These are phyloP conservation scores for Fraxinus sp. DNA, from an alignment of 305 asterid genomes.

Conservation along the genomic window DNA sequence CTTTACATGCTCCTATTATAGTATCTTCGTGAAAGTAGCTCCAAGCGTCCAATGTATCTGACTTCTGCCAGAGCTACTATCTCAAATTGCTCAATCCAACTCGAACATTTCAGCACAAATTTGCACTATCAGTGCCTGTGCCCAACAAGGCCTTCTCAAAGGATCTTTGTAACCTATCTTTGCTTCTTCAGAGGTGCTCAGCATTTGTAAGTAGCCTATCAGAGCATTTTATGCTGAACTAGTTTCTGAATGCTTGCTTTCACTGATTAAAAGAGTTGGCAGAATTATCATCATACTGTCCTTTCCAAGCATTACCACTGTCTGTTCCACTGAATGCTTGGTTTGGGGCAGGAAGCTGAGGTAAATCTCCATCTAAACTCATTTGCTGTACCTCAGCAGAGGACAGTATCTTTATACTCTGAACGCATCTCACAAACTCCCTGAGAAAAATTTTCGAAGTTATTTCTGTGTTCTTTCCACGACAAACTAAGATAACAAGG, in stretches of 20 bases:
- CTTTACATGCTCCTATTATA: slow-evolving; percentile 17
- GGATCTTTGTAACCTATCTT: background rate
- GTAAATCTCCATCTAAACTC: slow-evolving; percentile 91
- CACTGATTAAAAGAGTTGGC: slow-evolving; percentile 72
- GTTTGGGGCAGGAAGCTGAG: slow-evolving; percentile 56
- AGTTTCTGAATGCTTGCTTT: slow-evolving; percentile 5
- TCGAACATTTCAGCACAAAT: background rate
- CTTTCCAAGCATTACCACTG: slow-evolving; percentile 86
- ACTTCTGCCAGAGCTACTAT: too few relatives aligned
- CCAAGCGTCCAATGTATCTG: too few relatives aligned
- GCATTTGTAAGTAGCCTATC: background rate
- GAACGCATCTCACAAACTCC: slow-evolving; percentile 95
- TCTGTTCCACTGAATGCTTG: slow-evolving; percentile 90
- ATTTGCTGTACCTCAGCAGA: slow-evolving; percentile 87
- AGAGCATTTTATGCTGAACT: background rate
- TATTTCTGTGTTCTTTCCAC: background rate
- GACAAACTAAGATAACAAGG: background rate
- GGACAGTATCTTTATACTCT: slow-evolving; percentile 38
- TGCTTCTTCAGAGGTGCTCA: background rate
- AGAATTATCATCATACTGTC: slow-evolving; percentile 56
- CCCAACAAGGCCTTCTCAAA: background rate
- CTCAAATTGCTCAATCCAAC: too few relatives aligned
- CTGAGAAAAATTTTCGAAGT: slow-evolving; percentile 30
- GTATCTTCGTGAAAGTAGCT: background rate
- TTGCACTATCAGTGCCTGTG: background rate